These are phyloP conservation scores for Camellia granthamiana DNA, from an alignment of 148 eudicot species.

Conservation along the genomic window DNA sequence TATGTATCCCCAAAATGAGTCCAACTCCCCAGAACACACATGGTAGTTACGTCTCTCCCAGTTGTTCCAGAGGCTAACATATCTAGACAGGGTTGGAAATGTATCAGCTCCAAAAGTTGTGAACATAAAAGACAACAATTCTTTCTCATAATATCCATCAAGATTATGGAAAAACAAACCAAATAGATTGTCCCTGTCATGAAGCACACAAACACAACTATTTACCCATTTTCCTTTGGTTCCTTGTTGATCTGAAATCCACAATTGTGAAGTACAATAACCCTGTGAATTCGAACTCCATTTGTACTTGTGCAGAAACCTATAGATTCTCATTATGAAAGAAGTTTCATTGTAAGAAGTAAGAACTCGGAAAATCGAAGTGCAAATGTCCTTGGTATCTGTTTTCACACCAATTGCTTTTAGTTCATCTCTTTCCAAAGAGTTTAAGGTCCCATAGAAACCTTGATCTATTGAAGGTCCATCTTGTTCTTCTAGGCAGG, in stretches of 20 bases:
- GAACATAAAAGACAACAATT: conserved; percentile 4
- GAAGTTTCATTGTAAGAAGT: conserved; percentile 4
- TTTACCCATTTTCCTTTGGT: conserved; percentile 13
- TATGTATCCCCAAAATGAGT: conserved; percentile 9
- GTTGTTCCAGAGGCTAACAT: conserved; percentile 8
- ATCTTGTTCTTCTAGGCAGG: conserved; percentile 14
- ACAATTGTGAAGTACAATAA: conserved; percentile 8
- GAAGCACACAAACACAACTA: conserved; percentile 5
- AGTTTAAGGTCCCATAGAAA: conserved; percentile 15
- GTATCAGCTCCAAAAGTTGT: conserved; percentile 14
- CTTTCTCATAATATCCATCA: conserved; percentile 15
- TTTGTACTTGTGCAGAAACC: not conserved
- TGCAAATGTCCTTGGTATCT: conserved; percentile 11
- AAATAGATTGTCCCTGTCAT: conserved; percentile 14
- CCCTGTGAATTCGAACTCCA: conserved; percentile 9
- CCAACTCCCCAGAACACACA: not conserved
- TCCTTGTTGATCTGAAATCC: conserved; percentile 16
- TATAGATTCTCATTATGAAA: conserved; percentile 1
- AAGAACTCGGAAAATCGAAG: conserved; percentile 5
- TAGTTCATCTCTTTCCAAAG: conserved; percentile 13
- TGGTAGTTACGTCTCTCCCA: not conserved
- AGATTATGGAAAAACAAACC: conserved; percentile 16
- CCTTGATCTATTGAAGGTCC: conserved; percentile 18
- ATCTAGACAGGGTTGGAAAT: conserved; percentile 3
- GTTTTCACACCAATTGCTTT: conserved; percentile 12